Conservation (phyloP, 495 filamentous ascomycete species). For the Achaetomiella virescens region DNA sequence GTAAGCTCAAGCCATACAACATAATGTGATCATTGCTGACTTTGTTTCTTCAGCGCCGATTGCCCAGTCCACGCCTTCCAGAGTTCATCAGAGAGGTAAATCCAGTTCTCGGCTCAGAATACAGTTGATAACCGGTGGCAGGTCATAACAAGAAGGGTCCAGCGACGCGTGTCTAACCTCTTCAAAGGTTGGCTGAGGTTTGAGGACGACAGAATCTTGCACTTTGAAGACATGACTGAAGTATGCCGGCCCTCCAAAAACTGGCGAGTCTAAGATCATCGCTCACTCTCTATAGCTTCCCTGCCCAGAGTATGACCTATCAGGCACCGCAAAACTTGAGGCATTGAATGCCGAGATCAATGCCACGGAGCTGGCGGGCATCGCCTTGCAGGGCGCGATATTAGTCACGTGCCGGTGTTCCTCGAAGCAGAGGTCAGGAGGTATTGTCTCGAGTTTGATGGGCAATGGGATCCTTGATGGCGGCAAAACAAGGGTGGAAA, state of each 20-base stretch:
- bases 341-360: conserved; percentile 9
- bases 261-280: neutral
- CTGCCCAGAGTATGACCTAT: conserved; percentile 6
- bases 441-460: conserved; percentile 1
- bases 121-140: neutral
- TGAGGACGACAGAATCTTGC: neutral
- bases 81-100: neutral
- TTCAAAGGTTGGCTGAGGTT: conserved; percentile 5
- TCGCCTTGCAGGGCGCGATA: conserved; percentile 1
- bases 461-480: neutral
- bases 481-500: neutral
- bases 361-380: conserved; percentile 1
- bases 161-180: neutral
- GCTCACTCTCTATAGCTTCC: neutral
- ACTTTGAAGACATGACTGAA: conserved; percentile 1
- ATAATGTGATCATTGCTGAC: neutral
- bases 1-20: neutral
- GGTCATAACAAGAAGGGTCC: neutral
- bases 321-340: neutral
- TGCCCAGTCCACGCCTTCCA: conserved; percentile 1
- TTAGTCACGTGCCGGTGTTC: neutral
- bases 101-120: neutral
- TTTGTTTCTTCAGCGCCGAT: neutral
- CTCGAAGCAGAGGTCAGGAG: neutral
- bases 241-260: neutral